Evolutionary conservation across 2,329 filamentous ascomycete species (phyloP).

Genomic region (Xylaria sp.): DNA sequence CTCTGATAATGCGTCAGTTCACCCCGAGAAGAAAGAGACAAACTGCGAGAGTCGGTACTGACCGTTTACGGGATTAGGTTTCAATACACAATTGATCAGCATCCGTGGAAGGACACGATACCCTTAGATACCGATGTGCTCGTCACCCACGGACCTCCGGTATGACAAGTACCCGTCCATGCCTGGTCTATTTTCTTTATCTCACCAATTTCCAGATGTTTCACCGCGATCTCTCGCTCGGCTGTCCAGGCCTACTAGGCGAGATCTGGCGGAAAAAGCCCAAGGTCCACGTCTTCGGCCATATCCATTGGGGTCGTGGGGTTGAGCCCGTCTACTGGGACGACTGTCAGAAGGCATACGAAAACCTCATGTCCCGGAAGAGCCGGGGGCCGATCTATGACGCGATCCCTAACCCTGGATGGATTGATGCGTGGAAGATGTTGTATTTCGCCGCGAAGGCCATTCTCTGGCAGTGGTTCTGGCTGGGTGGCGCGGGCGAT

Average conservation of each 20-base stretch:
- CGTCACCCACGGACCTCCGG: slow-evolving; percentile 82
- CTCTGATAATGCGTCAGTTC: slow-evolving; percentile 67
- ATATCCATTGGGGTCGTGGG: slow-evolving; percentile 82
- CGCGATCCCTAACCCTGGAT: slow-evolving; percentile 57
- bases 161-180: slow-evolving; percentile 46
- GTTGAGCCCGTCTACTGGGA: slow-evolving; percentile 78
- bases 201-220: slow-evolving; percentile 58
- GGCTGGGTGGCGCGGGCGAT: slow-evolving; percentile 61
- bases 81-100: slow-evolving; percentile 72
- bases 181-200: not conserved
- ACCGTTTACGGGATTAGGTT: slow-evolving; percentile 59
- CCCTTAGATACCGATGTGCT: slow-evolving; percentile 80
- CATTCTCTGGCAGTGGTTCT: slow-evolving; percentile 66
- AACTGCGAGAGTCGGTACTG: not conserved
- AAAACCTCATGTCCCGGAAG: slow-evolving; percentile 65
- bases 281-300: slow-evolving; percentile 82
- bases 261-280: slow-evolving; percentile 82
- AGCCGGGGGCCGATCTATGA: slow-evolving; percentile 57
- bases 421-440: slow-evolving; percentile 59
- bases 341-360: slow-evolving; percentile 75
- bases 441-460: slow-evolving; percentile 58
- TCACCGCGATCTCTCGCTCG: slow-evolving; percentile 75
- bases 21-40: not conserved
- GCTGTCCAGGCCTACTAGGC: slow-evolving; percentile 74
- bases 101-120: slow-evolving; percentile 78